A percentile compares a stretch with the other conserved stretches of the same genome.
Conservation (phyloP, 495 filamentous ascomycete genomes). For the Xylaria flabelliformis region DNA sequence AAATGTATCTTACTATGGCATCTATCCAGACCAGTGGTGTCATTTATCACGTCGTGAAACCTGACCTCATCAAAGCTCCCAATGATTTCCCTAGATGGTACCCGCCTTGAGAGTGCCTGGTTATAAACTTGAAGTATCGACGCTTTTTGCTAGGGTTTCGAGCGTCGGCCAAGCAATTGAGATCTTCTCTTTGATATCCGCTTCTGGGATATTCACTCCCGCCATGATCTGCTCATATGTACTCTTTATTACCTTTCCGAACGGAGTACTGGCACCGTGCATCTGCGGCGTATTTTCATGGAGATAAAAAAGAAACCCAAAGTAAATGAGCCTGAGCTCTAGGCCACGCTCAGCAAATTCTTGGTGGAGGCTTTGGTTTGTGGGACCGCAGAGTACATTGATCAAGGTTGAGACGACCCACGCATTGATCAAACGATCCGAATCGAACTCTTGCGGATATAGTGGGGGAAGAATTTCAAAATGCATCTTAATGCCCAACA, state of each 20-base stretch:
- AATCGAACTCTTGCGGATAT: slow-evolving; percentile 23
- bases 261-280: slow-evolving; percentile 23
- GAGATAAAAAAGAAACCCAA: slow-evolving; percentile 27
- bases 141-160: slow-evolving; percentile 7
- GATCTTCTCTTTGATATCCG: slow-evolving; percentile 21
- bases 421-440: slow-evolving; percentile 18
- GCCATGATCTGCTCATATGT: slow-evolving; percentile 25
- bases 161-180: slow-evolving; percentile 15
- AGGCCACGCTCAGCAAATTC: slow-evolving; percentile 24
- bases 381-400: slow-evolving; percentile 24
- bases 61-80: neutral
- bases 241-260: slow-evolving; percentile 24
- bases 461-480: slow-evolving; percentile 20
- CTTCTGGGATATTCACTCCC: slow-evolving; percentile 8
- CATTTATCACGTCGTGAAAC: no score
- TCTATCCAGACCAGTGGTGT: neutral
- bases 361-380: slow-evolving; percentile 15
- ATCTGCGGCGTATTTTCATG: slow-evolving; percentile 19
- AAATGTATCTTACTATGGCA: neutral
- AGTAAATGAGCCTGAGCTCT: slow-evolving; percentile 19
- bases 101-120: neutral
- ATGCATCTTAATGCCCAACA: slow-evolving; percentile 22
- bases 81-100: neutral
- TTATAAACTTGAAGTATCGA: slow-evolving; percentile 4
- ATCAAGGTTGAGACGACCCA: slow-evolving; percentile 23